phyloP scores from a whole-genome alignment of 306 rosid species.

The Vicia faba region DNA sequence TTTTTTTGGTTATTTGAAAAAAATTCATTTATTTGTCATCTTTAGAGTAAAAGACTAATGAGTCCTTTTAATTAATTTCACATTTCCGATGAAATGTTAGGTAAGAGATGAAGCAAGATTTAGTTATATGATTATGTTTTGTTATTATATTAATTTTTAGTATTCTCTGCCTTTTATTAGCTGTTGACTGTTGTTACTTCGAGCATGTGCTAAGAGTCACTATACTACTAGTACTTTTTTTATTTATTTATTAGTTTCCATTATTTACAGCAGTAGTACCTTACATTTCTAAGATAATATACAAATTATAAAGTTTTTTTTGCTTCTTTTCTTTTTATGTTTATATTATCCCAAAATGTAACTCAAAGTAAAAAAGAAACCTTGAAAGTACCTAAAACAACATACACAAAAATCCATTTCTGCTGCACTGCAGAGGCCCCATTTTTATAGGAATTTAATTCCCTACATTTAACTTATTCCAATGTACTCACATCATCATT shows the following conservation, averaged over 20 bases:
- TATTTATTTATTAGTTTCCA: too few species aligned
- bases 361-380: conserved; percentile 36
- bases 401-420: conserved; percentile 31
- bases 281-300: neutral
- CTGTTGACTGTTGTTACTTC: neutral
- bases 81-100: neutral
- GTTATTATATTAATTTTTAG: conserved; percentile 21
- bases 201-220: neutral
- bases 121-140: conserved; percentile 27
- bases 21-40: neutral
- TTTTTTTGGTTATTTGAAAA: too few species aligned
- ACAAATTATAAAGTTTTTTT: neutral
- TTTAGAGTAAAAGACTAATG: neutral
- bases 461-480: neutral
- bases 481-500: conserved; percentile 20
- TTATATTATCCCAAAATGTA: conserved; percentile 39
- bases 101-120: conserved; percentile 5
- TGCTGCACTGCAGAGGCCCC: conserved; percentile 25
- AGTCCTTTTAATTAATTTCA: conserved; percentile 1
- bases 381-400: conserved; percentile 47
- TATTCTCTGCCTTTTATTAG: conserved; percentile 23
- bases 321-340: neutral
- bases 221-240: neutral
- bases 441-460: conserved; percentile 6
- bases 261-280: too few species aligned